phyloP scores from a whole-genome alignment of 352 stramenopile genomes.

The Phytophthora megakarya region DNA sequence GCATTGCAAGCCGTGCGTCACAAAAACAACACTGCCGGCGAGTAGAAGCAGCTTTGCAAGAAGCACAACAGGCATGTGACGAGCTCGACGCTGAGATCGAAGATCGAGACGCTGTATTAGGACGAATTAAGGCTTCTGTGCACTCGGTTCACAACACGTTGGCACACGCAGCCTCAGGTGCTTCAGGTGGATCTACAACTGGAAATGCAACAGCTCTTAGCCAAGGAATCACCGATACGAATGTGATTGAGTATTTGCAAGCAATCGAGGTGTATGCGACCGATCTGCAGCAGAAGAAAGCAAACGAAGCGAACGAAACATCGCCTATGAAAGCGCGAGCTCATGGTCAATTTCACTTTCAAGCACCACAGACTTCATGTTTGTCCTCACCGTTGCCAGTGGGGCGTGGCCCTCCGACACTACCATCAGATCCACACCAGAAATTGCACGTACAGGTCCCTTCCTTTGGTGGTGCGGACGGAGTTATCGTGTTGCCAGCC shows the following conservation, averaged over 20 bases:
- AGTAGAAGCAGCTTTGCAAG: constrained; percentile 43
- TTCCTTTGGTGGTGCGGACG: constrained; percentile 58
- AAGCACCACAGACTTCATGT: constrained; percentile 5
- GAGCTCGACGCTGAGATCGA: constrained; percentile 62
- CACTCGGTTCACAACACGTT: constrained; percentile 80
- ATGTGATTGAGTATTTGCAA: constrained; percentile 79
- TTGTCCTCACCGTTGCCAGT: constrained; percentile 33
- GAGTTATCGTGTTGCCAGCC: constrained; percentile 56
- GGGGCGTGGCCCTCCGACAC: constrained; percentile 51
- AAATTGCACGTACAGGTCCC: constrained; percentile 66
- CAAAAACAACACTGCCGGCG: constrained; percentile 63
- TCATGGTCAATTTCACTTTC: constrained; percentile 5
- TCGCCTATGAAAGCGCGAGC: constrained; percentile 22
- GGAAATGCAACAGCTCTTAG: constrained; percentile 25
- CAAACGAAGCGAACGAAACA: constrained; percentile 3
- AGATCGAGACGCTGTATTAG: constrained; percentile 54
- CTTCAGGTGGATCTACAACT: constrained; percentile 35
- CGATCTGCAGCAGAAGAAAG: constrained; percentile 55
- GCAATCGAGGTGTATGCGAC: constrained; percentile 77
- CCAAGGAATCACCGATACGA: constrained; percentile 48
- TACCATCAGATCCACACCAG: constrained; percentile 57
- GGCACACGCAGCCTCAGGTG: constrained; percentile 54
- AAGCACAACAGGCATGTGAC: constrained; percentile 46
- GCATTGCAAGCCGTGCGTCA: constrained; percentile 56
- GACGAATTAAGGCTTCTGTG: constrained; percentile 67